These are phyloP conservation scores for Ophiostoma sp. DNA, from an alignment of 2,329 filamentous ascomycete species.

Conservation along the genomic window DNA sequence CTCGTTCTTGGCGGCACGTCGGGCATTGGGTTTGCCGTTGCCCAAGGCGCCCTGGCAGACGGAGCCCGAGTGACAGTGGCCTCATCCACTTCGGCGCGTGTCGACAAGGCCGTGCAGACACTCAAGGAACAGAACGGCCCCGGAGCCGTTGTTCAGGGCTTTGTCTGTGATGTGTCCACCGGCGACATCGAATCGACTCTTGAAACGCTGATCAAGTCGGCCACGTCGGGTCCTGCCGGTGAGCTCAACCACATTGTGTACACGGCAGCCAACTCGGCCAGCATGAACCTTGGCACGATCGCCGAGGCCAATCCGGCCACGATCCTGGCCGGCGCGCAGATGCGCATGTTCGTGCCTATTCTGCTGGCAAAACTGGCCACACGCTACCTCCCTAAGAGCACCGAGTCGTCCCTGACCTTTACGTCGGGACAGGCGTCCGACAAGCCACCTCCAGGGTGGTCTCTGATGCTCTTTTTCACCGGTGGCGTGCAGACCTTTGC, in stretches of 20 bases:
- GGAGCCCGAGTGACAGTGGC: neutral
- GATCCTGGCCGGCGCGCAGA: neutral
- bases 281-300: constrained; percentile 26
- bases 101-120: neutral
- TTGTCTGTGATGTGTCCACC: neutral
- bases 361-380: neutral
- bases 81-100: neutral
- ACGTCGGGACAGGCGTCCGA: constrained; percentile 50
- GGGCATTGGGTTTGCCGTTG: constrained; percentile 49
- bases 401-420: constrained; percentile 47
- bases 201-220: neutral
- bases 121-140: neutral
- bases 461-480: constrained; percentile 43
- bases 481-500: constrained; percentile 50
- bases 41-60: neutral
- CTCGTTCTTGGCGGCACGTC: constrained; percentile 59
- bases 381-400: constrained; percentile 25
- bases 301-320: constrained; percentile 30
- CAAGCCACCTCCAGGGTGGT: constrained; percentile 48
- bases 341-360: constrained; percentile 7
- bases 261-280: constrained; percentile 31
- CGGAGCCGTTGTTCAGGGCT: neutral
- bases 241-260: constrained; percentile 35
- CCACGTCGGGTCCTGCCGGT: constrained; percentile 48
- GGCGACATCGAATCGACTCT: neutral